Evolutionary conservation across 345 rosid species (phyloP), one percentile per base, ranked within the genome.

Genomic region (Zanthoxylum bungeanum): DNA sequence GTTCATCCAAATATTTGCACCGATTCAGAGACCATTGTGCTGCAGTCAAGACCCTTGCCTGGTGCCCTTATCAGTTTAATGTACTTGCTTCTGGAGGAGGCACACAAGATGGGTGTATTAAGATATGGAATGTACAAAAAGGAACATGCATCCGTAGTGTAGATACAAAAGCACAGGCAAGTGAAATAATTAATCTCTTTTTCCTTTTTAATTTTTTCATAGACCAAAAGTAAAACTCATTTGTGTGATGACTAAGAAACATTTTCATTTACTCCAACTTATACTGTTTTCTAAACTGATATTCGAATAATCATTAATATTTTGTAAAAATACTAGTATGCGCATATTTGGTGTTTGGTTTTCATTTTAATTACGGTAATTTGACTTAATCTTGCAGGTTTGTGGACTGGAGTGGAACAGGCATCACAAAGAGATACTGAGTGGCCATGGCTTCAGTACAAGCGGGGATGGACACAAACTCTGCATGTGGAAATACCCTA

Each of bases 1-100:
- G 75, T n/a, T 71, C 85, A n/a, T 79, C 86, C 40, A 70, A 71
- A 25, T 86, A 62, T 68, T 69, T 86, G 70, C 74, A 73, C 75
- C 69, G 68, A 39, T 71, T 84, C 59, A 49, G 12, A 7, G 85
- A 67, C 17, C 90, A 86, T 73, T 9, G 57, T 60, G 79, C 88
- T 24, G 88, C 90, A 37, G 86, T 86, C 31, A 86, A 82, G 76
- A 88, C 90, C 65, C 86, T 86, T 64, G 88, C 86, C 9, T 82
- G 88, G 90, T 84, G 86, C 71, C 90, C 88, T 10, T 77, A 80
- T 64, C 86, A 80, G 59, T 71, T 70, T 28, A 75, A 80, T 42
- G 76, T 80, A n/a, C 88, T 86, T 62, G 86, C 88, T 57, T 82
- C 90, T 6, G 90, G 90, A 65, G 88, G 88, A 28, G 90, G 90